Percentiles rank a stretch among this genome's conserved stretches.
phyloP scores from a whole-genome alignment of 768 basidiomycete genomes.

The Lentinula sp. region DNA sequence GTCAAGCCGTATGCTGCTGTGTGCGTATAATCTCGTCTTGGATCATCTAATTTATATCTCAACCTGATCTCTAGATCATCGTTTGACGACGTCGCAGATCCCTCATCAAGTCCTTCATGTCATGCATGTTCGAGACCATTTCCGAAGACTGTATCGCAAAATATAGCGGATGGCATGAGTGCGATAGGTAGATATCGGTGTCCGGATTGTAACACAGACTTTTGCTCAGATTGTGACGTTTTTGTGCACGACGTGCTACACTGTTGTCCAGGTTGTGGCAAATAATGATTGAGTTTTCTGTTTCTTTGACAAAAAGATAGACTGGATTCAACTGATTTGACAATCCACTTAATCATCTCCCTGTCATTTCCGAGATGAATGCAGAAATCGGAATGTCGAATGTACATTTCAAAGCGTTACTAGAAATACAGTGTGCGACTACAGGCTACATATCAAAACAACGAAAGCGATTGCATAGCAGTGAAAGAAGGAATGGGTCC shows the following conservation, averaged over 20 bases:
- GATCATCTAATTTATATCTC: constrained; percentile 6
- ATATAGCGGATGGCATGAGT: constrained; percentile 63
- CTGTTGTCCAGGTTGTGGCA: constrained; percentile 85
- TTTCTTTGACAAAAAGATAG: too few relatives aligned
- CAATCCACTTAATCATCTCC: too few relatives aligned
- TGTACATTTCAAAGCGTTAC: background rate
- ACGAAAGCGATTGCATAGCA: background rate
- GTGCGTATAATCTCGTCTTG: constrained; percentile 42
- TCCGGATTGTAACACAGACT: constrained; percentile 78
- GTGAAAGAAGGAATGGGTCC: background rate
- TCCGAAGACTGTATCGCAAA: constrained; percentile 32
- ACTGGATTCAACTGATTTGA: too few relatives aligned
- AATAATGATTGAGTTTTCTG: constrained; percentile 16
- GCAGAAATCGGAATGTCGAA: background rate
- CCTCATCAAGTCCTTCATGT: constrained; percentile 39
- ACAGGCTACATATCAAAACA: background rate
- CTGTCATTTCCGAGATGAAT: too few relatives aligned
- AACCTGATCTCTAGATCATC: constrained; percentile 25
- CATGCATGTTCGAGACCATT: constrained; percentile 78
- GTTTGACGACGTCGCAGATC: constrained; percentile 27
- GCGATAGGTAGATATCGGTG: constrained; percentile 86
- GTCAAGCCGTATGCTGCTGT: constrained; percentile 80
- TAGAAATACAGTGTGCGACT: constrained; percentile 3
- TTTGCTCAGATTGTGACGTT: constrained; percentile 94
- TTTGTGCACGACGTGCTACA: constrained; percentile 95